Evolutionary conservation across 1,284 basidiomycete genomes (phyloP).

Genomic region (Testicularia cyperi): DNA sequence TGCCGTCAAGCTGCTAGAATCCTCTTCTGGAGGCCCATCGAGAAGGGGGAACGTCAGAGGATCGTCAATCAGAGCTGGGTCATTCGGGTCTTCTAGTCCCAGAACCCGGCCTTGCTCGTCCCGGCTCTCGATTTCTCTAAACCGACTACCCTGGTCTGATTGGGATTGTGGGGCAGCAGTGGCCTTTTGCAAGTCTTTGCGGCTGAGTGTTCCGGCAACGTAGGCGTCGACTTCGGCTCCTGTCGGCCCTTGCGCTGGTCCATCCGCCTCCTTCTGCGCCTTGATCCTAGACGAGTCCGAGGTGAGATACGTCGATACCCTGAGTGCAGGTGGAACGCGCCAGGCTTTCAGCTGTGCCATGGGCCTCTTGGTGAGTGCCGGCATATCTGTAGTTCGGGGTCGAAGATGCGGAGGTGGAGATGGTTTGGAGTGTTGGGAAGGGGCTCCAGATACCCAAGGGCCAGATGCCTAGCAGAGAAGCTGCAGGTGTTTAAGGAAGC

Average conservation of each 20-base stretch:
- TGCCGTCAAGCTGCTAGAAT: no score
- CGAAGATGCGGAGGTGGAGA: no score
- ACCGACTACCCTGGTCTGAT: no score
- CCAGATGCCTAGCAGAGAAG: no score
- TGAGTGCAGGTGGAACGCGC: neutral
- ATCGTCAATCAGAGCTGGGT: constrained; percentile 25
- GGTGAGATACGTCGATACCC: constrained; percentile 16
- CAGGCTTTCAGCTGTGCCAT: neutral
- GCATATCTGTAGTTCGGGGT: neutral
- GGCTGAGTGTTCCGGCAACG: constrained; percentile 19
- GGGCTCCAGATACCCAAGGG: no score
- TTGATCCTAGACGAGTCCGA: constrained; percentile 9
- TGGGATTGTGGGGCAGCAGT: no score
- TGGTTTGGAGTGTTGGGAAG: no score
- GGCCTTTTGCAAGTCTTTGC: no score
- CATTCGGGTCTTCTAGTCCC: constrained; percentile 36
- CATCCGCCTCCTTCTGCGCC: constrained; percentile 17
- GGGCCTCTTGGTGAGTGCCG: neutral
- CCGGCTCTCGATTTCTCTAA: no score
- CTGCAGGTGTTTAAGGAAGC: no score
- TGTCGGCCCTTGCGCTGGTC: constrained; percentile 14
- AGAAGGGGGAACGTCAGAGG: constrained; percentile 7
- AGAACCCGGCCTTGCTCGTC: constrained; percentile 25
- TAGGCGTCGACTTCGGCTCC: constrained; percentile 31
- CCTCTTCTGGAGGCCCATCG: no score